Percentiles rank a stretch among this genome's conserved stretches.
These are phyloP conservation scores for Diplocarpon rosae DNA, from an alignment of 2,329 filamentous ascomycete species.

Conservation along the genomic window DNA sequence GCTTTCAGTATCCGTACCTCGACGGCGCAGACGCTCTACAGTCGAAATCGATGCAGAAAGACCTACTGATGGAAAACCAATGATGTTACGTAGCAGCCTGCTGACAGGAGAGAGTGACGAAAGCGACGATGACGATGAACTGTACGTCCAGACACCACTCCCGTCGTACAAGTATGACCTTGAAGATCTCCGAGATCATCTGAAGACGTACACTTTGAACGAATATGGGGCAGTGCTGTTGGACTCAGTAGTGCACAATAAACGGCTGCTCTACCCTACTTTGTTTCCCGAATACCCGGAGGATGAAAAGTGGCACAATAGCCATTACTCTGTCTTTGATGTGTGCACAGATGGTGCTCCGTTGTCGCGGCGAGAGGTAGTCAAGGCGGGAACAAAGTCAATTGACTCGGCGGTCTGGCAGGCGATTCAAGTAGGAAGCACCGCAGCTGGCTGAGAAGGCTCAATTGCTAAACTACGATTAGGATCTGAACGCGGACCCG, in stretches of 20 bases:
- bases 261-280: conserved; percentile 13
- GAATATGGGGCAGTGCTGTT: conserved; percentile 32
- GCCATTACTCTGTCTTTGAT: conserved; percentile 23
- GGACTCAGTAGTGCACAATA: conserved; percentile 20
- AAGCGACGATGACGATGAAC: conserved; percentile 29
- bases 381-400: conserved; percentile 11
- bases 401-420: conserved; percentile 23
- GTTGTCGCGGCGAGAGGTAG: conserved; percentile 14
- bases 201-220: conserved; percentile 33
- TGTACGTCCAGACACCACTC: conserved; percentile 32
- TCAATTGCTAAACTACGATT: not conserved
- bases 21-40: conserved; percentile 7
- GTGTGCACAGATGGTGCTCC: conserved; percentile 21
- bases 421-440: conserved; percentile 14
- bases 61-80: conserved; percentile 3
- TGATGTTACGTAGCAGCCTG: conserved; percentile 14
- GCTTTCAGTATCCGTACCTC: not conserved
- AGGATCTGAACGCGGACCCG: conserved; percentile 19
- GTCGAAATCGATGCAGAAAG: conserved; percentile 8
- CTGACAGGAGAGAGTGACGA: conserved; percentile 27
- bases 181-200: conserved; percentile 34
- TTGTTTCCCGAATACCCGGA: conserved; percentile 16
- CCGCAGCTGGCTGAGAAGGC: not conserved
- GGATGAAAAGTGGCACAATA: conserved; percentile 17
- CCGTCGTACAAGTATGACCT: conserved; percentile 31